Conservation (phyloP, 2,329 filamentous ascomycete genomes). For the Fusarium odoratissimum region DNA sequence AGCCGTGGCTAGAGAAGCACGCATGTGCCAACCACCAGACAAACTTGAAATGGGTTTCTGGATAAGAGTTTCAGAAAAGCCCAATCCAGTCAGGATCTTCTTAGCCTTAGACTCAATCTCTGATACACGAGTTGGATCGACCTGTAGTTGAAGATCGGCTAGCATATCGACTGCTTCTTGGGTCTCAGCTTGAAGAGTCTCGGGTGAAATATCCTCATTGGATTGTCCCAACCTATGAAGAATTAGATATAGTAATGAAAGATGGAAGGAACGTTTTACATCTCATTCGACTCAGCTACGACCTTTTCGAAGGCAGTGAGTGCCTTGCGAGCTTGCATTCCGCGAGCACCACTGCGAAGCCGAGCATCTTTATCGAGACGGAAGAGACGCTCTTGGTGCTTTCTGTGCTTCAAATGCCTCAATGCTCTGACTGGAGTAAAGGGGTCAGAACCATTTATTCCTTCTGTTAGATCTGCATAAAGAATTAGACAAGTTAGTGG, state of each 20-base stretch:
- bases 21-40: constrained; percentile 83
- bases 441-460: constrained; percentile 67
- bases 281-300: constrained; percentile 65
- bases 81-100: constrained; percentile 74
- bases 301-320: constrained; percentile 76
- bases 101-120: constrained; percentile 75
- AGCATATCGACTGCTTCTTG: constrained; percentile 77
- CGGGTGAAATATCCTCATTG: constrained; percentile 66
- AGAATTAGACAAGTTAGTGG: neutral
- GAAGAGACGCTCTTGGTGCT: constrained; percentile 72
- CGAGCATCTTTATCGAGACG: constrained; percentile 79
- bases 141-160: constrained; percentile 72
- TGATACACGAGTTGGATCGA: constrained; percentile 73
- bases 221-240: constrained; percentile 59
- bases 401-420: constrained; percentile 70
- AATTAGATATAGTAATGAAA: neutral
- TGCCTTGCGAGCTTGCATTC: constrained; percentile 80
- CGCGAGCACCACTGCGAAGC: constrained; percentile 79
- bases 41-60: constrained; percentile 70
- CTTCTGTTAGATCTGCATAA: constrained; percentile 64
- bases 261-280: constrained; percentile 53
- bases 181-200: constrained; percentile 71
- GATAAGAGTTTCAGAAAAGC: constrained; percentile 74
- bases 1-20: constrained; percentile 71
- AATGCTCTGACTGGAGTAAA: constrained; percentile 70